A percentile compares a stretch with the other conserved stretches of the same genome.
Conservation (phyloP, 2,329 filamentous ascomycete genomes). For the Acrocalymma vagum region DNA sequence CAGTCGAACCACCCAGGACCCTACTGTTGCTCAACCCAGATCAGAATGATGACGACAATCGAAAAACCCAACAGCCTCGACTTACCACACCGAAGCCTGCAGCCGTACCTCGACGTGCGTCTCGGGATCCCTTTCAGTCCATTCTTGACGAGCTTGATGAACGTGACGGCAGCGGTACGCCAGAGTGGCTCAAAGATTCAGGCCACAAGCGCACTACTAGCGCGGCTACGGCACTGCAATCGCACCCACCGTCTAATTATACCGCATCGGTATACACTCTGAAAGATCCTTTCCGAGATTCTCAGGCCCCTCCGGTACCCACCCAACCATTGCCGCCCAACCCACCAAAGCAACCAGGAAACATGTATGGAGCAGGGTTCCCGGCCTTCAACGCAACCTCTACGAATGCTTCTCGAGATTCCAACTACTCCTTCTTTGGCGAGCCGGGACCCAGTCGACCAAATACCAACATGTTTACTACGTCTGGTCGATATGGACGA, state of each 20-base stretch:
- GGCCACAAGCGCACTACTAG: constrained; percentile 40
- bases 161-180: constrained; percentile 27
- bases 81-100: constrained; percentile 37
- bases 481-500: constrained; percentile 35
- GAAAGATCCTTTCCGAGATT: constrained; percentile 38
- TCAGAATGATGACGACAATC: constrained; percentile 10
- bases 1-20: constrained; percentile 23
- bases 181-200: constrained; percentile 32
- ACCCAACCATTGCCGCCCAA: constrained; percentile 30
- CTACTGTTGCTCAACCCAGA: constrained; percentile 38
- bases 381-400: constrained; percentile 34
- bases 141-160: constrained; percentile 34
- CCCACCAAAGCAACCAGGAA: constrained; percentile 30
- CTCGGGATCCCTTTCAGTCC: constrained; percentile 41
- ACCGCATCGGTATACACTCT: constrained; percentile 31
- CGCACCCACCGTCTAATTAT: constrained; percentile 32
- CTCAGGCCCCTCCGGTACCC: constrained; percentile 30
- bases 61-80: constrained; percentile 22
- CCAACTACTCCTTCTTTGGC: constrained; percentile 37
- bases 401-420: constrained; percentile 32
- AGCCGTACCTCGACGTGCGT: constrained; percentile 24
- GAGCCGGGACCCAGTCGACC: constrained; percentile 46
- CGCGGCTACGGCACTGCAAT: constrained; percentile 36
- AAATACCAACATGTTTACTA: constrained; percentile 34
- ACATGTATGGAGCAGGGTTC: constrained; percentile 23